Conservation (phyloP, 495 filamentous ascomycete species). For the Tricharina praecox region DNA sequence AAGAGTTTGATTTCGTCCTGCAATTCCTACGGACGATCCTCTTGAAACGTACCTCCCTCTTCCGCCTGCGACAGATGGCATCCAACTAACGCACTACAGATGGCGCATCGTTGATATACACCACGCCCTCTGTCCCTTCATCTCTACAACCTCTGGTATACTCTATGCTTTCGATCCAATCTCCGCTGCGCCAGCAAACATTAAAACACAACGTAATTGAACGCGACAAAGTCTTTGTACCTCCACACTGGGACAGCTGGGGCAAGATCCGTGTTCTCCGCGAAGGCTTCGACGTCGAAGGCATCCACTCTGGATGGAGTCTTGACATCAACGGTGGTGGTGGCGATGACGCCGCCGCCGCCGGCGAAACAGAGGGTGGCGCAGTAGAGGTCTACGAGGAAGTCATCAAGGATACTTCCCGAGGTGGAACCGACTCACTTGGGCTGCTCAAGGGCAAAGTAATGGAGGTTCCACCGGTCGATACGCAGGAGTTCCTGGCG, state of each 20-base stretch:
- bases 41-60: constrained; percentile 69
- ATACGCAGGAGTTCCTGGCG: constrained; percentile 63
- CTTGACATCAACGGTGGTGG: constrained; percentile 37
- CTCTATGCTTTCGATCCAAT: constrained; percentile 76
- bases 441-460: constrained; percentile 28
- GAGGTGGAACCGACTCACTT: constrained; percentile 18
- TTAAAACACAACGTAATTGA: constrained; percentile 93
- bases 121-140: constrained; percentile 59
- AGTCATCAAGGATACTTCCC: constrained; percentile 39
- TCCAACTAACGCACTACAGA: constrained; percentile 36
- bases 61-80: too few relatives aligned
- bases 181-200: constrained; percentile 52
- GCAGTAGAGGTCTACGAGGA: constrained; percentile 63
- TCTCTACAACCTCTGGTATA: constrained; percentile 70
- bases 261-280: constrained; percentile 85
- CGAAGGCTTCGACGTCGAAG: constrained; percentile 90
- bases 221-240: constrained; percentile 82
- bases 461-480: constrained; percentile 55
- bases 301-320: constrained; percentile 65
- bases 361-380: constrained; percentile 32
- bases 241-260: constrained; percentile 97
- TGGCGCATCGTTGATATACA: constrained; percentile 81
- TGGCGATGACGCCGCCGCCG: constrained; percentile 14
- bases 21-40: constrained; percentile 77
- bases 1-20: constrained; percentile 79